phyloP scores from a whole-genome alignment of 2,329 filamentous ascomycete species.

The Colletotrichum liaoningense region DNA sequence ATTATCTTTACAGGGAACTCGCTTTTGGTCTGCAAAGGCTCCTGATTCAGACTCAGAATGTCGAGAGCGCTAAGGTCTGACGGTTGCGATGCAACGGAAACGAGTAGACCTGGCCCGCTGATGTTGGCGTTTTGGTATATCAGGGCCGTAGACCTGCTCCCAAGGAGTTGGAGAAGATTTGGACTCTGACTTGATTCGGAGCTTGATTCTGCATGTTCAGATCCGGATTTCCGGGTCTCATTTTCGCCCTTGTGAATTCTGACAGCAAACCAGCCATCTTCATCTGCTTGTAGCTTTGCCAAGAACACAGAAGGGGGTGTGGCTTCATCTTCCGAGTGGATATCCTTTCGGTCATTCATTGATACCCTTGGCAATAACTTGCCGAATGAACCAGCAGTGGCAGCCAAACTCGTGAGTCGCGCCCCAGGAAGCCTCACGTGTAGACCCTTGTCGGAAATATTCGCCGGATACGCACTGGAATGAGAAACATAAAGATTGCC shows the following conservation, averaged over 20 bases:
- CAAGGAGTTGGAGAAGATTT: not conserved
- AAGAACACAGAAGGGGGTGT: not conserved
- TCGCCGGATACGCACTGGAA: not conserved
- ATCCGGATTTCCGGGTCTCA: not conserved
- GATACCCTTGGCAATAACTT: not conserved
- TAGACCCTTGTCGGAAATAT: not conserved
- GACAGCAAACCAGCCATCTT: not conserved
- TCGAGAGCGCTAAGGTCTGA: not conserved
- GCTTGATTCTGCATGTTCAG: not conserved
- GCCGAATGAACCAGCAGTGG: not conserved
- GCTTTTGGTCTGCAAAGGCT: not conserved
- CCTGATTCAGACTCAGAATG: not conserved
- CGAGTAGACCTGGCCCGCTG: conserved; percentile 7
- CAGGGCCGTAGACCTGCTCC: not conserved
- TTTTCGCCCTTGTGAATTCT: not conserved
- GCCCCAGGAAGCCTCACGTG: not conserved
- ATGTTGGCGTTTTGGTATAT: conserved; percentile 3
- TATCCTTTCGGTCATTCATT: not conserved
- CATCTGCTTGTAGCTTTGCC: not conserved
- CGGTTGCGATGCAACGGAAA: not conserved
- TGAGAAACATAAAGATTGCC: not conserved
- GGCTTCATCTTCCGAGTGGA: not conserved
- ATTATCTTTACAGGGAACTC: conserved; percentile 6
- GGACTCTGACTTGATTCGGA: not conserved
- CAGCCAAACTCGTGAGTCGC: not conserved